phyloP scores from a whole-genome alignment of 2,329 filamentous ascomycete species.

The Tolypocladium inflatum region DNA sequence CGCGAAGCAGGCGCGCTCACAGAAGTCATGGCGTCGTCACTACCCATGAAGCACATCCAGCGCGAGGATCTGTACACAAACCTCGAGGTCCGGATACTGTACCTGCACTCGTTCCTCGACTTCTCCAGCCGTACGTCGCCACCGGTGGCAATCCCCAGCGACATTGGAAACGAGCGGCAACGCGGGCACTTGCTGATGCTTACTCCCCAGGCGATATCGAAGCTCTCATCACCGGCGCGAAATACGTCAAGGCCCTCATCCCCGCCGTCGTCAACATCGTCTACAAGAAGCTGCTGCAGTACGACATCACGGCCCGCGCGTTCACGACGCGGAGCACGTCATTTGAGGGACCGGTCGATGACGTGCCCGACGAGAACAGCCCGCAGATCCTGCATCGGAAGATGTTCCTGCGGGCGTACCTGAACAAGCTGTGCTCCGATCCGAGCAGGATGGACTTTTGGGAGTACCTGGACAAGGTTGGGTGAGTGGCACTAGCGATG shows the following conservation, averaged over 20 bases:
- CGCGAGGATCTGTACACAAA: slow-evolving; percentile 63
- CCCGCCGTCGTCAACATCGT: slow-evolving; percentile 78
- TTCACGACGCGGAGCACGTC: slow-evolving; percentile 56
- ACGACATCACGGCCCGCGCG: slow-evolving; percentile 73
- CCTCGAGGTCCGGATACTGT: slow-evolving; percentile 59
- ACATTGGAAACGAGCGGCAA: background rate
- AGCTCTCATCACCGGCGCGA: slow-evolving; percentile 57
- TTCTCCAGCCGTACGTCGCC: slow-evolving; percentile 54
- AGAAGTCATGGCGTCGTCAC: slow-evolving; percentile 15
- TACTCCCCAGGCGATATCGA: slow-evolving; percentile 55
- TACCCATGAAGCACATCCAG: slow-evolving; percentile 50
- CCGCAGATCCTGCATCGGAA: slow-evolving; percentile 70
- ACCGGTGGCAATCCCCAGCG: background rate
- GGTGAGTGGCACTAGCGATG: slow-evolving; percentile 35
- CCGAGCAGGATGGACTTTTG: slow-evolving; percentile 69
- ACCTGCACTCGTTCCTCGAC: slow-evolving; percentile 67
- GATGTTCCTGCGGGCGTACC: slow-evolving; percentile 67
- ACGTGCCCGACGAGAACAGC: slow-evolving; percentile 54
- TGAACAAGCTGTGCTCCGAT: slow-evolving; percentile 66
- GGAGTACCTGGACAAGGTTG: slow-evolving; percentile 78
- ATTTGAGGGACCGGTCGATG: slow-evolving; percentile 58
- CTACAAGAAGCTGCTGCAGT: slow-evolving; percentile 70
- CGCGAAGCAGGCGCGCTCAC: background rate
- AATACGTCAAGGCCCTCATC: slow-evolving; percentile 74
- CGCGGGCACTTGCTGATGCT: background rate